A percentile compares a stretch with the other conserved stretches of the same genome.
Evolutionary conservation across 2,329 filamentous ascomycete genomes (phyloP).

Genomic region (Pestalotiopsis sp.): DNA sequence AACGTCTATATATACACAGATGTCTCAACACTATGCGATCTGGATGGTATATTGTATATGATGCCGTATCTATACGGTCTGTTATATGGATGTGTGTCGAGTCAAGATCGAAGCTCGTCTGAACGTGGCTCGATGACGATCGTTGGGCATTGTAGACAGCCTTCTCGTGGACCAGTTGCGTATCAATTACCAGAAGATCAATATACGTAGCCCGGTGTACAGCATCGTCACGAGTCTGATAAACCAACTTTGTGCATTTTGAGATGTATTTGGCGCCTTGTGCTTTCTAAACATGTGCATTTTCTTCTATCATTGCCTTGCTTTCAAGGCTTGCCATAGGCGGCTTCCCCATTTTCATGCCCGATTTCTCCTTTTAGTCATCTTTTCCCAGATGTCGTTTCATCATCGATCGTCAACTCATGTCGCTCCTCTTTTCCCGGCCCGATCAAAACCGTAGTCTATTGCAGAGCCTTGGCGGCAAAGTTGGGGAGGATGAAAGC

Average conservation of each 20-base stretch:
- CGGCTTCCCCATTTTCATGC: background rate
- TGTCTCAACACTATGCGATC: too few relatives aligned
- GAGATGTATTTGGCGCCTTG: background rate
- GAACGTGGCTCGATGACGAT: too few relatives aligned
- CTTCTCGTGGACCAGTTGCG: too few relatives aligned
- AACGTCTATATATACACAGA: too few relatives aligned
- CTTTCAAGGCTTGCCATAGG: background rate
- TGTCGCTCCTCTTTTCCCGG: background rate
- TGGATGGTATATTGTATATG: too few relatives aligned
- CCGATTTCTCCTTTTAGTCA: background rate
- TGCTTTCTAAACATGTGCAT: background rate
- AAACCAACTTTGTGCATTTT: background rate
- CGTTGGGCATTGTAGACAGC: too few relatives aligned
- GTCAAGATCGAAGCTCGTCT: too few relatives aligned
- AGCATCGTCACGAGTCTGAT: too few relatives aligned
- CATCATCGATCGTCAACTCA: background rate
- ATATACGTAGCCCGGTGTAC: too few relatives aligned
- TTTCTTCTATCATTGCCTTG: background rate
- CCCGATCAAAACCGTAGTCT: conserved; percentile 24
- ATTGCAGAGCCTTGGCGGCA: conserved; percentile 75
- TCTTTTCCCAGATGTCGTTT: conserved; percentile 7
- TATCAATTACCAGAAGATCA: too few relatives aligned
- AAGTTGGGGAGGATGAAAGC: conserved; percentile 93
- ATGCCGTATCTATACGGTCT: too few relatives aligned
- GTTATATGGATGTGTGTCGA: too few relatives aligned